Base-by-base conservation (phyloP, 139 green algal genomes). In the Mychonastes homosphaera region DNA sequence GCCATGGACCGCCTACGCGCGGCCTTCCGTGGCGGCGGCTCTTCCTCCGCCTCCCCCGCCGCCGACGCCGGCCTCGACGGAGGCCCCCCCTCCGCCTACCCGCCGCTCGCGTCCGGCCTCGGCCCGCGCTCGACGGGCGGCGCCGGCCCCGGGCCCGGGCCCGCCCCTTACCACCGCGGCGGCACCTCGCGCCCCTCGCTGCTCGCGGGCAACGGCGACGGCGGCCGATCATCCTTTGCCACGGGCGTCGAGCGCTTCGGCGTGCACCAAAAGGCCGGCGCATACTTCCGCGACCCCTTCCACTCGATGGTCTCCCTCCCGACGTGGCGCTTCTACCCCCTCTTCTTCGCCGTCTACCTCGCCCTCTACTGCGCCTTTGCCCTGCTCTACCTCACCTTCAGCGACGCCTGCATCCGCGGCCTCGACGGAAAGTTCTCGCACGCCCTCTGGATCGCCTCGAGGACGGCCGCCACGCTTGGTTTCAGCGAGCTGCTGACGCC, bases 301-400 rank as follows among this genome's bases (percentile, higher is more conserved):
- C 75, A 83, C 58, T 79, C 75, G 2, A 40, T 79, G 49, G 65
- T 38, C 19, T 36, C 7, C 28, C 1, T 44, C 3, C 18, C 18
- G 49, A 65, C 70, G 74, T 61, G 55, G 28, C 60, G 62, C 40
- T 83, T 83, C 68, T 73, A 79, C 32, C 21, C 57, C 10, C 49
- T 80, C 24, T 80, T 80, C 64, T 80, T 80, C 56, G n/a, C 45
- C 1, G 69, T 52, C 0, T 80, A 76, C 64, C 9, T 79, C 7
- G 12, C 62, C 4, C 57, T 71, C 54, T 67, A 49, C 30, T 44
- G 21, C 44, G n/a, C 28, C 35, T 65, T 65, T 44, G 38, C 53
- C 18, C 16, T 59, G 19, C 33, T 69, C 19, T 69, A 62, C 62
- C 35, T 48, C 8, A 40, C 62, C 26, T 63, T 75, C 41, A 26